These are phyloP conservation scores for Populus hybrid DNA, from an alignment of 441 rosid species.

Conservation along the genomic window DNA sequence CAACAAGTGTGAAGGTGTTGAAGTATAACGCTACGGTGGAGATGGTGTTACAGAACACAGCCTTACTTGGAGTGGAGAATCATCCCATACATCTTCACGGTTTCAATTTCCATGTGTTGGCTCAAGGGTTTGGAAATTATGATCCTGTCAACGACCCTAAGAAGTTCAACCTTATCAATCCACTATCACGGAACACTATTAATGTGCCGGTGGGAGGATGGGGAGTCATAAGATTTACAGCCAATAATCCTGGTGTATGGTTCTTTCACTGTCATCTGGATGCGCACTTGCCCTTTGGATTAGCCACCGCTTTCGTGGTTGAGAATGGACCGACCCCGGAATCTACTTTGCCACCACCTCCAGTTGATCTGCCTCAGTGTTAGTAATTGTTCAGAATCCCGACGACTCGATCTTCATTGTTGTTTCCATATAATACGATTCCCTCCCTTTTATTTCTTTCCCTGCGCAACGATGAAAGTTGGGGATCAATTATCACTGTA, in stretches of 20 bases:
- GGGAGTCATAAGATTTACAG: slow-evolving; percentile 75
- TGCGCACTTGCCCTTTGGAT: slow-evolving; percentile 61
- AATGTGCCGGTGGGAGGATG: slow-evolving; percentile 90
- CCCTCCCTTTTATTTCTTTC: too few species aligned
- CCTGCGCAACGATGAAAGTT: too few species aligned
- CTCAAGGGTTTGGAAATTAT: slow-evolving; percentile 14
- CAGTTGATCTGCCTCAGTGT: slow-evolving; percentile 68
- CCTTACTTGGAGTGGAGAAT: slow-evolving; percentile 51
- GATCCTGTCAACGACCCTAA: slow-evolving; percentile 38
- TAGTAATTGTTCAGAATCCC: slow-evolving; percentile 8
- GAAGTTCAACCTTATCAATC: slow-evolving; percentile 55
- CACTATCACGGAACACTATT: slow-evolving; percentile 63
- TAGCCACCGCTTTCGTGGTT: slow-evolving; percentile 58
- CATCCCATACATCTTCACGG: slow-evolving; percentile 95
- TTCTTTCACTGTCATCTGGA: slow-evolving; percentile 76
- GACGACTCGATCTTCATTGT: too few species aligned
- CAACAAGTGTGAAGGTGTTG: slow-evolving; percentile 26
- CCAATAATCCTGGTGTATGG: slow-evolving; percentile 91
- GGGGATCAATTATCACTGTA: too few species aligned
- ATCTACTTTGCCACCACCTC: slow-evolving; percentile 71
- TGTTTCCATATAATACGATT: too few species aligned
- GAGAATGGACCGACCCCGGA: slow-evolving; percentile 61
- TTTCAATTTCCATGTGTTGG: slow-evolving; percentile 13
- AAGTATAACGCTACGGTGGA: slow-evolving; percentile 74
- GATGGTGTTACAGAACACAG: slow-evolving; percentile 69